These are phyloP conservation scores for Debaryomyces subglobosus DNA, from an alignment of 1,139 yeast genomes.

Conservation along the genomic window DNA sequence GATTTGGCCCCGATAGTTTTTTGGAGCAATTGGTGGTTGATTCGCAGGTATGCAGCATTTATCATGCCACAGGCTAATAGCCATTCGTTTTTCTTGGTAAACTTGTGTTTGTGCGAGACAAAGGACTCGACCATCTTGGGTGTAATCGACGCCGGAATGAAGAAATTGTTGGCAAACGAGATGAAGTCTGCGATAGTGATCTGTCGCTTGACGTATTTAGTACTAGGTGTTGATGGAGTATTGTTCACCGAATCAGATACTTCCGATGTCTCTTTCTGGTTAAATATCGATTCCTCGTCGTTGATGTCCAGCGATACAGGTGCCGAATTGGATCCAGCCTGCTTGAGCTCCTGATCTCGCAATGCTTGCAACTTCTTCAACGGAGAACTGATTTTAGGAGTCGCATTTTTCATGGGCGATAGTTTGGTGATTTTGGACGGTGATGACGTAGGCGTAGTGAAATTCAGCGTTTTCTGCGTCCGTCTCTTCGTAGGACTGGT, in stretches of 20 bases:
- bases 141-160: conserved; percentile 58
- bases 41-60: conserved; percentile 57
- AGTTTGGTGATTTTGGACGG: conserved; percentile 7
- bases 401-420: conserved; percentile 14
- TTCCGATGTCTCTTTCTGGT: conserved; percentile 22
- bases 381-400: conserved; percentile 30
- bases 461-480: conserved; percentile 14
- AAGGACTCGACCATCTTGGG: conserved; percentile 54
- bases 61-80: conserved; percentile 68
- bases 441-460: conserved; percentile 13
- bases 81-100: conserved; percentile 62
- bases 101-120: conserved; percentile 51
- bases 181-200: conserved; percentile 54
- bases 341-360: conserved; percentile 17
- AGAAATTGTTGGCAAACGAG: conserved; percentile 63
- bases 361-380: conserved; percentile 31
- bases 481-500: conserved; percentile 20
- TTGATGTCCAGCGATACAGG: conserved; percentile 11
- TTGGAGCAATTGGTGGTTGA: conserved; percentile 51
- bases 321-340: conserved; percentile 5
- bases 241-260: conserved; percentile 11
- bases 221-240: conserved; percentile 18
- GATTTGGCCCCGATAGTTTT: conserved; percentile 52
- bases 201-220: conserved; percentile 29
- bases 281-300: conserved; percentile 37